Base-by-base conservation (phyloP, 1,284 basidiomycete genomes). In the Wolfiporia cocos region DNA sequence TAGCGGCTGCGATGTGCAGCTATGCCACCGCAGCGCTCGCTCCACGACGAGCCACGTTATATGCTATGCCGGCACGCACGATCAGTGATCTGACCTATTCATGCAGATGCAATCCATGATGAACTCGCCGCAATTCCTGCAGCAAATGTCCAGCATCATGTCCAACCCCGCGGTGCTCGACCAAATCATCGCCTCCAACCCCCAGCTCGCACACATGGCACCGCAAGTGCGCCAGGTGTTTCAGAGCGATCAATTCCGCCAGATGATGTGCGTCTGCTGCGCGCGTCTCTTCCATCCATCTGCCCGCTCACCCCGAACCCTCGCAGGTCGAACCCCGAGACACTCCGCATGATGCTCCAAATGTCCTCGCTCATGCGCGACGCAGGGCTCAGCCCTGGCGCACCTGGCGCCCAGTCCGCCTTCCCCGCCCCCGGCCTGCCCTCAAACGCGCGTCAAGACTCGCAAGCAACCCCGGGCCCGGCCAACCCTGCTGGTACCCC, bases 171-270 rank as follows among this genome's bases (percentile, higher is more conserved):
- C 51, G 41, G 41, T 96, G 40, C 67, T 96, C 38, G 93, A 96
- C 48, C 90, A 86, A 62, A 71, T 92, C 55, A 85, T 95, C 54
- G 75, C 81, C 0, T 76, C 70, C 33, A 89, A 92, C 63, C 92
- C 92, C 0, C 83, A 92, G 56, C 70, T 94, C 15, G 73, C 74
- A 2, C 67, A 69, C 0, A 86, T 92, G 81, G 87, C 74, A 3
- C 90, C 90, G 0, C 84, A 89, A 57, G 77, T 92, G 20, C 72
- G 92, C 15, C 70, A 85, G 51, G 73, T 89, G 44, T 85, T 94
- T 67, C 80, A 85, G 56, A 86, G 78, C 55, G 82, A 85, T n/a
- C 70, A 79, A 48, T 89, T 93, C 66, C 69, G 87, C 38, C 74
- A 88, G 56, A 83, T 92, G 78, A 75, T 92, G 82, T 82, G 53